These are phyloP conservation scores for Jaminaea rosea DNA, from an alignment of 1,284 basidiomycete genomes.

Conservation along the genomic window DNA sequence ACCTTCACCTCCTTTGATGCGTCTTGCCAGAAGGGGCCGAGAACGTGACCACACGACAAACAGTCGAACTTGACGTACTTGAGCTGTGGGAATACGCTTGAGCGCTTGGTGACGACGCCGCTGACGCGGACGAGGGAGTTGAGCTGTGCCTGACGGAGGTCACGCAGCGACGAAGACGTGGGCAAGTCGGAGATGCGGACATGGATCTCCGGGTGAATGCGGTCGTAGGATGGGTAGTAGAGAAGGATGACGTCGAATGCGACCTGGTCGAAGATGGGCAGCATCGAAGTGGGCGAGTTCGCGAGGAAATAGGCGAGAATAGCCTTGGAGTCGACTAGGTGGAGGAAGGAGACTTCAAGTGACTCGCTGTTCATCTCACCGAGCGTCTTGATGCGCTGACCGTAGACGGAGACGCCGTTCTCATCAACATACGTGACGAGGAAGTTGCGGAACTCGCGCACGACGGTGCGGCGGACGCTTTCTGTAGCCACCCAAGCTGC, in stretches of 20 bases:
- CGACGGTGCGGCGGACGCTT: slow-evolving; percentile 77
- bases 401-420: slow-evolving; percentile 82
- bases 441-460: slow-evolving; percentile 88
- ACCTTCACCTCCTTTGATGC: slow-evolving; percentile 87
- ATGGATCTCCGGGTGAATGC: slow-evolving; percentile 95
- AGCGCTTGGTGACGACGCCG: slow-evolving; percentile 93
- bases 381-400: slow-evolving; percentile 79
- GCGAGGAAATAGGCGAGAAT: slow-evolving; percentile 94
- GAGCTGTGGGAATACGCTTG: slow-evolving; percentile 93
- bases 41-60: slow-evolving; percentile 64
- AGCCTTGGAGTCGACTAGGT: slow-evolving; percentile 80
- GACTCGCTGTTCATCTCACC: slow-evolving; percentile 98
- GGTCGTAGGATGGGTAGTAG: slow-evolving; percentile 90
- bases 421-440: slow-evolving; percentile 92
- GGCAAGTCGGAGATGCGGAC: slow-evolving; percentile 93
- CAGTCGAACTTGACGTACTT: slow-evolving; percentile 99
- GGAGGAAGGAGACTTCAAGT: slow-evolving; percentile 88
- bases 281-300: slow-evolving; percentile 85
- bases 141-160: slow-evolving; percentile 80
- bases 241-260: slow-evolving; percentile 87
- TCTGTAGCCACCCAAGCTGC: slow-evolving; percentile 94
- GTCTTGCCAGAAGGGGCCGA: slow-evolving; percentile 97
- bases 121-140: slow-evolving; percentile 91
- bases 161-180: slow-evolving; percentile 76
- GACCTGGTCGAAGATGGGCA: slow-evolving; percentile 89